A percentile compares a stretch with the other conserved stretches of the same genome.
phyloP scores from a whole-genome alignment of 768 basidiomycete species.

The Russula sp. region DNA sequence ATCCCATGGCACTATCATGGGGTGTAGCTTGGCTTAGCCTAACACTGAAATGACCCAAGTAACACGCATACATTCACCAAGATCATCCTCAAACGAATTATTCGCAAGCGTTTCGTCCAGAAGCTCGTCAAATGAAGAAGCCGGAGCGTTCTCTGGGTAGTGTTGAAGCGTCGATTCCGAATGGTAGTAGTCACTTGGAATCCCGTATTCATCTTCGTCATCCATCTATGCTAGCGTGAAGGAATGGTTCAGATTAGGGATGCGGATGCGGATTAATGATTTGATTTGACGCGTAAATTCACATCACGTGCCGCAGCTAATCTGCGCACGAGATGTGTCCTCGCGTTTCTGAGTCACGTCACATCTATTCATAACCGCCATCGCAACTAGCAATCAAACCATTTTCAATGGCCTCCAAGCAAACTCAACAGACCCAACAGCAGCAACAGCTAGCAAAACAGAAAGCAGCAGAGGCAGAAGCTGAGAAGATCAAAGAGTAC shows the following conservation, averaged over 20 bases:
- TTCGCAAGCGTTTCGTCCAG: not conserved
- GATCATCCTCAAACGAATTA: not conserved
- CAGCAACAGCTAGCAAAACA: conserved; percentile 23
- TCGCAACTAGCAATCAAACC: too few relatives aligned
- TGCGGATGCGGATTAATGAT: not conserved
- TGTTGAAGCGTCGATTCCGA: not conserved
- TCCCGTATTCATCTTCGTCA: conserved; percentile 6
- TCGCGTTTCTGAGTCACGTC: conserved; percentile 1
- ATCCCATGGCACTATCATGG: not conserved
- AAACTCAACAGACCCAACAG: conserved; percentile 14
- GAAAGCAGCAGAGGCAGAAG: conserved; percentile 16
- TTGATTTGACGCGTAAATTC: conserved; percentile 9
- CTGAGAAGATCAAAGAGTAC: conserved; percentile 52
- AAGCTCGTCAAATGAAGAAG: not conserved
- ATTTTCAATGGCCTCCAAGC: conserved; percentile 18
- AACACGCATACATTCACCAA: conserved; percentile 12
- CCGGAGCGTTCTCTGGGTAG: not conserved
- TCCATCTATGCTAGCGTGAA: conserved; percentile 3
- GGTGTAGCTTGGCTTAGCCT: not conserved
- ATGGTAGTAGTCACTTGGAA: not conserved
- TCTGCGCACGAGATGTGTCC: conserved; percentile 1
- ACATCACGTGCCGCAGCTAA: conserved; percentile 15
- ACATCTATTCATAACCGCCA: not conserved
- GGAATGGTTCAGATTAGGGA: not conserved
- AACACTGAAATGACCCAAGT: not conserved